Percentiles rank a stretch among this genome's conserved stretches.
Conservation (phyloP, 2,329 filamentous ascomycete species). For the Botryotinia globosa region DNA sequence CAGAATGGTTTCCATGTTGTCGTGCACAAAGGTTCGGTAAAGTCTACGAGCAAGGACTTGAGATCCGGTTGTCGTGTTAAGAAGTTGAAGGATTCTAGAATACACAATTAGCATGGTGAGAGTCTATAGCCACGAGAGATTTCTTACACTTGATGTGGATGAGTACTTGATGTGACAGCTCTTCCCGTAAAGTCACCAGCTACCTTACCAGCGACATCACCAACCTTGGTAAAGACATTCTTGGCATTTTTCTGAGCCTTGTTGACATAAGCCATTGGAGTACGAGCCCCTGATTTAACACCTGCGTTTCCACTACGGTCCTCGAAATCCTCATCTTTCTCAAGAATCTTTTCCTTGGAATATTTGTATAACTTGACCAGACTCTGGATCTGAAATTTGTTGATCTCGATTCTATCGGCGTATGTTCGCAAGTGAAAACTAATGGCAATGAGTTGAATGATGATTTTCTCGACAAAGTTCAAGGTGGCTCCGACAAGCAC, state of each 20-base stretch:
- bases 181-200: constrained; percentile 90
- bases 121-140: not conserved
- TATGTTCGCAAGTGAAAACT: constrained; percentile 92
- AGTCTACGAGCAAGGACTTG: constrained; percentile 84
- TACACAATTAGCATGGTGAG: constrained; percentile 22
- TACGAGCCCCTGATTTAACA: constrained; percentile 51
- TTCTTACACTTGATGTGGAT: constrained; percentile 71
- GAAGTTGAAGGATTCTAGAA: constrained; percentile 62
- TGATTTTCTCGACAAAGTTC: constrained; percentile 87
- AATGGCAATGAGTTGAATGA: constrained; percentile 92
- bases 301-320: constrained; percentile 40
- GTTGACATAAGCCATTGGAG: constrained; percentile 69
- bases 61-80: constrained; percentile 68
- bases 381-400: constrained; percentile 81
- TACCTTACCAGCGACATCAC: constrained; percentile 79
- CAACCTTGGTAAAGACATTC: constrained; percentile 73
- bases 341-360: constrained; percentile 61
- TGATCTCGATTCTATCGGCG: constrained; percentile 82
- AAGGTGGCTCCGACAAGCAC: constrained; percentile 76
- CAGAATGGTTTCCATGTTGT: constrained; percentile 71
- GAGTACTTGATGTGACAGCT: constrained; percentile 62
- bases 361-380: constrained; percentile 62
- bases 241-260: constrained; percentile 71
- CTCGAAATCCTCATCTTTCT: constrained; percentile 75
- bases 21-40: constrained; percentile 79